Evolutionary conservation across 805 yeast genomes (phyloP).

Genomic region (Wickerhamomyces hampshirensis): DNA sequence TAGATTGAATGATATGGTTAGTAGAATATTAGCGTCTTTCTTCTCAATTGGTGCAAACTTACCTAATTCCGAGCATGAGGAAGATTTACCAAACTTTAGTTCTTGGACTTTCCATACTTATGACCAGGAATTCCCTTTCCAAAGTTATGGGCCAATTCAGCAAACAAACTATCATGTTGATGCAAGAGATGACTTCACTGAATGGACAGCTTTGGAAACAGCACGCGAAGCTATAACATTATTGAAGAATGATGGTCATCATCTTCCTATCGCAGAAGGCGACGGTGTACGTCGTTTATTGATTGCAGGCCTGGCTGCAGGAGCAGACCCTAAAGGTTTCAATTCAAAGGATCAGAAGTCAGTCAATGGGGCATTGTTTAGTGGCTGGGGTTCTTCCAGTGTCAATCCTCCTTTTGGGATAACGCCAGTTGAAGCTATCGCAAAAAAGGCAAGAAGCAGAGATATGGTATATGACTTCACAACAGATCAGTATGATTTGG

Average conservation of each 20-base stretch:
- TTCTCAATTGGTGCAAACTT: conserved; percentile 37
- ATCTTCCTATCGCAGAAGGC: conserved; percentile 44
- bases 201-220: conserved; percentile 44
- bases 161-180: conserved; percentile 52
- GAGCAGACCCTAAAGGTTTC: conserved; percentile 45
- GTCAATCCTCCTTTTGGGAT: conserved; percentile 50
- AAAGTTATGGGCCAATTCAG: conserved; percentile 48
- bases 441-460: conserved; percentile 38
- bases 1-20: conserved; percentile 58
- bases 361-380: conserved; percentile 47
- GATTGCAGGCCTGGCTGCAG: conserved; percentile 52
- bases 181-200: conserved; percentile 44
- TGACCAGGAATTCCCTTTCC: conserved; percentile 51
- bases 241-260: conserved; percentile 46
- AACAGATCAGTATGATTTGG: conserved; percentile 42
- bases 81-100: conserved; percentile 46
- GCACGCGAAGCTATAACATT: conserved; percentile 56
- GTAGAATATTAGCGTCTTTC: conserved; percentile 53
- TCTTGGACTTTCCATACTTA: conserved; percentile 55
- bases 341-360: conserved; percentile 50
- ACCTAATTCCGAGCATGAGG: conserved; percentile 34
- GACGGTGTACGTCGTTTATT: conserved; percentile 38
- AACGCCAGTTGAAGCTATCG: conserved; percentile 56
- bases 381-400: conserved; percentile 66
- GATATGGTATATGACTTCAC: conserved; percentile 43